Base-by-base conservation (phyloP, 108 stramenopile species). In the Chaetoceros tenuissimus region DNA sequence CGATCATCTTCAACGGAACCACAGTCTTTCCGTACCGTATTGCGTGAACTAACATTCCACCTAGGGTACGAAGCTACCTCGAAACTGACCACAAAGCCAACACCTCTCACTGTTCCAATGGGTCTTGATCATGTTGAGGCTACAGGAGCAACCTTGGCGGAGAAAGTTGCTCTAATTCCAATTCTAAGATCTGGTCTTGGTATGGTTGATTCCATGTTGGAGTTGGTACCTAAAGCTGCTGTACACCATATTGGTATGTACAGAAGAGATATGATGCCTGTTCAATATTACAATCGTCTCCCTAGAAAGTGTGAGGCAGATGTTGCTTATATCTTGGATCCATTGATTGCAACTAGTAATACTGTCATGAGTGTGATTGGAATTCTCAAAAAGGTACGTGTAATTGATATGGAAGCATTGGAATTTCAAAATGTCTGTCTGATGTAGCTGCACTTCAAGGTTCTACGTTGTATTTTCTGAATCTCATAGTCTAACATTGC, bases 211-310 rank as follows among this genome's bases (percentile, higher is more conserved):
- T 62, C 89, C 17, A 95, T 99, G 95, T 75, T 94, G 46, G 95
- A 97, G 54, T 58, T 99, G 13, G 57, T 99, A 23, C 93, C 92
- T 27, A 87, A 79, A 57, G 94, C 96, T 1, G 71, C 82, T 0
- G 94, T 99, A 2, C 87, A 97, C 71, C 98, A 99, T 55, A 95
- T 99, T 72, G 97, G 97, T 8, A 98, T 98, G 96, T 98, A 96
- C 79, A 69, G 75, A 10, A 76, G 81, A 26, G 60, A 59, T 2
- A 31, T 77, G 22, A 62, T 85, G 50, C 96, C 98, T 0, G 89
- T 97, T 21, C 93, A 96, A 66, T 99, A 99, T 60, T 99, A 96
- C 73, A 97, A 97, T 72, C 85, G 95, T 24, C 63, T 99, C 25
- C 98, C 98, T 16, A 75, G 75, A 23, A 67, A 79, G 54, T 89